Percentiles rank a stretch among this genome's conserved stretches.
These are phyloP conservation scores for Triticum dicoccoides DNA, from an alignment of 176 grass and related monocot species.

Conservation along the genomic window DNA sequence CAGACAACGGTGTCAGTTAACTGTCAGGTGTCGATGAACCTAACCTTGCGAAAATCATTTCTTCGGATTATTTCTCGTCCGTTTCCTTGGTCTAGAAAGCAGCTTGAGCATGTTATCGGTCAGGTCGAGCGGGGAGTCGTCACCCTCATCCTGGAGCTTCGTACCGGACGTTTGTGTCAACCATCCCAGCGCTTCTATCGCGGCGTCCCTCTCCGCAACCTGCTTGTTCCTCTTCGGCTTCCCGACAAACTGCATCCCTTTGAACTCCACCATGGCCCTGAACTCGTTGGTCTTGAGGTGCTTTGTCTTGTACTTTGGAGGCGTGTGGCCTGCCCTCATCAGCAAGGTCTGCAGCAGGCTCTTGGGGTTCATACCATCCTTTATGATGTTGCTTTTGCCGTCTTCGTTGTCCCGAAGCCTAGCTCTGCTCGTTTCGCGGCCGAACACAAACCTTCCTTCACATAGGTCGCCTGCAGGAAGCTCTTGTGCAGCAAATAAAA, in stretches of 20 bases:
- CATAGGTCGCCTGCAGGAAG: conserved; percentile 85
- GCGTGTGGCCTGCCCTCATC: conserved; percentile 84
- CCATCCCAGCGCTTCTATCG: conserved; percentile 85
- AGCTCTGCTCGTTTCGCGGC: conserved; percentile 56
- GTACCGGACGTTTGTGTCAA: conserved; percentile 80
- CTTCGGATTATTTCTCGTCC: conserved; percentile 27
- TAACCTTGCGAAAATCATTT: not conserved
- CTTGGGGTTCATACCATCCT: conserved; percentile 77
- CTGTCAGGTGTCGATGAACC: not conserved
- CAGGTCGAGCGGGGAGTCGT: conserved; percentile 65
- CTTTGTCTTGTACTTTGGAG: conserved; percentile 93
- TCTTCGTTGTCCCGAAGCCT: conserved; percentile 34
- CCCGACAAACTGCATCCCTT: conserved; percentile 94
- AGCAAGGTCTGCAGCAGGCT: conserved; percentile 88
- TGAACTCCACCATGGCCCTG: conserved; percentile 90
- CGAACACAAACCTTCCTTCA: conserved; percentile 93
- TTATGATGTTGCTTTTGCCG: conserved; percentile 53
- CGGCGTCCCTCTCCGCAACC: conserved; percentile 85
- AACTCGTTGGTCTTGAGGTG: conserved; percentile 98
- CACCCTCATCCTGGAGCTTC: conserved; percentile 47
- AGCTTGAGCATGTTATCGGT: conserved; percentile 97
- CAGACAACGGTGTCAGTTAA: not conserved
- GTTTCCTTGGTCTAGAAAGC: conserved; percentile 62
- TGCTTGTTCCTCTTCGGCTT: conserved; percentile 96
- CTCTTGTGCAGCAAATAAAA: conserved; percentile 83